Evolutionary conservation across 2,329 filamentous ascomycete genomes (phyloP), one percentile per base, ranked within the genome.

Genomic region (Magnaporthales sp.): DNA sequence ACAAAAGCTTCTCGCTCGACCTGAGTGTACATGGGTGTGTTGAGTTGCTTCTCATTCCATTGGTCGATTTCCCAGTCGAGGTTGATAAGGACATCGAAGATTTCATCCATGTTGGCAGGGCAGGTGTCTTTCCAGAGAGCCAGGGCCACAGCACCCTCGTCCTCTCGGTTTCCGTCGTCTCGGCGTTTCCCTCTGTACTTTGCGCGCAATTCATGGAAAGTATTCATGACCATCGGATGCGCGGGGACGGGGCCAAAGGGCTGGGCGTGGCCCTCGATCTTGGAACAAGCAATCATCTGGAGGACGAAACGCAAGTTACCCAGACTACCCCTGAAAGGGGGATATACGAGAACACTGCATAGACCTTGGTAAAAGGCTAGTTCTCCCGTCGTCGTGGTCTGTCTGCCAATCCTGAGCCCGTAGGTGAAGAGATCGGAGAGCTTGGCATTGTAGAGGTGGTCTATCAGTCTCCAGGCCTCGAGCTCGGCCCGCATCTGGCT

Each of bases 181-280:
- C 3, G 7, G 4, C n/a, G 4, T 11, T 46, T 46, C 22, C 62
- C 22, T 27, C 31, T 27, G 22, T 63, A 46, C 22, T 38, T 29
- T 11, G 54, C 38, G 22, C 32, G 62, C 24, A 46, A 11, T 10
- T 27, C 22, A 10, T 26, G 9, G 13, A 63, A 19, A 22, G 32
- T 24, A n/a, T 27, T 15, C 5, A 5, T 19, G 10, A 27, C 62
- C 5, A 24, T 26, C 3, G 62, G 15, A 24, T 22, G 31, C 10
- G 31, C n/a, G n/a, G 62, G n/a, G 62, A 63, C 24, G 22, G 62
- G 62, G n/a, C 62, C 62, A n/a, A 27, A 24, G 8, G 62, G 62
- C 62, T 24, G 15, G 22, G 26, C 1, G 62, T 63, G 62, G 32
- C n/a, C 22, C 22, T 46, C 30, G 15, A 63, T 46, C 30, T 24